These are phyloP conservation scores for Scleroderma citrinum DNA, from an alignment of 768 basidiomycete species.

Conservation along the genomic window DNA sequence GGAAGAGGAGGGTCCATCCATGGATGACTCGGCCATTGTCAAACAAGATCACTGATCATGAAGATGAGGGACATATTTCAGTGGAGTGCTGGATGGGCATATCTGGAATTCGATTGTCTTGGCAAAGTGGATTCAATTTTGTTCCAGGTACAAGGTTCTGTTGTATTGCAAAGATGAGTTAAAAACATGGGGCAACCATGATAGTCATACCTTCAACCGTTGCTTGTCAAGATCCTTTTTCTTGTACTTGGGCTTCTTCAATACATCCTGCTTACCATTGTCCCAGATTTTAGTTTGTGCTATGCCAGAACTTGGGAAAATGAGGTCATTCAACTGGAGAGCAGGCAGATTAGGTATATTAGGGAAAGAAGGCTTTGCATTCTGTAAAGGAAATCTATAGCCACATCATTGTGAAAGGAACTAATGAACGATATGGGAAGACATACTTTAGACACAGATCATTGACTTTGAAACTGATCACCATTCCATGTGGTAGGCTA, in stretches of 20 bases:
- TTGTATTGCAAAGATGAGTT: background rate
- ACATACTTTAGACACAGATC: constrained; percentile 84
- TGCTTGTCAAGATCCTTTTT: constrained; percentile 87
- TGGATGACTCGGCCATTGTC: constrained; percentile 45
- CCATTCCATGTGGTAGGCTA: constrained; percentile 65
- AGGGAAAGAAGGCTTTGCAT: constrained; percentile 42
- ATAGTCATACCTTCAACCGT: constrained; percentile 53
- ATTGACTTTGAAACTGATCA: constrained; percentile 76
- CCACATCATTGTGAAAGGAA: background rate
- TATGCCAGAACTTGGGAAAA: constrained; percentile 49
- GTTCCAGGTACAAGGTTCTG: constrained; percentile 80
- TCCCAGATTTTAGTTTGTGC: constrained; percentile 72
- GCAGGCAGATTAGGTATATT: constrained; percentile 20
- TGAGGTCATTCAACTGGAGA: constrained; percentile 23
- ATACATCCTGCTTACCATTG: constrained; percentile 48
- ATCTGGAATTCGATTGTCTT: constrained; percentile 82
- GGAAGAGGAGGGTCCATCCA: constrained; percentile 86
- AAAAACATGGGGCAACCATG: background rate
- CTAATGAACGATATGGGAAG: background rate
- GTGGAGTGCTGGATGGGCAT: constrained; percentile 78
- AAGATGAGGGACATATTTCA: constrained; percentile 28
- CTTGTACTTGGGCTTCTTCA: constrained; percentile 62
- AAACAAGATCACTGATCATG: constrained; percentile 13
- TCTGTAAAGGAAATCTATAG: constrained; percentile 77
- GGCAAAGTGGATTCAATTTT: constrained; percentile 52